Evolutionary conservation across 1,284 basidiomycete genomes (phyloP), one percentile per base, ranked within the genome.

Genomic region (Papiliotrema nemorosa): DNA sequence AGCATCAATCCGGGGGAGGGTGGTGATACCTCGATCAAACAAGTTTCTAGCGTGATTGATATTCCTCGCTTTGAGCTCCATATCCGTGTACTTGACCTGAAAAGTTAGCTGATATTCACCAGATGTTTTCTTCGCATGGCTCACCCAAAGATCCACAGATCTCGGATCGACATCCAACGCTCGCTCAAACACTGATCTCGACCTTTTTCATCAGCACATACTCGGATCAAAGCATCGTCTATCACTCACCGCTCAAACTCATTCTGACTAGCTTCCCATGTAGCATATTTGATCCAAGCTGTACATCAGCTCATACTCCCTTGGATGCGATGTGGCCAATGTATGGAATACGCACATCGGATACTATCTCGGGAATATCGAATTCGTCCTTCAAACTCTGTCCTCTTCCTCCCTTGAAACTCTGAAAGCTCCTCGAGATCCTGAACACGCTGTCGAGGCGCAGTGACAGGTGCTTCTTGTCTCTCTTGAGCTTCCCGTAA

Each of bases 371-470:
- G 80, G 24, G 90, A 94, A 66, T 93, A 82, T 54, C 94, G 79
- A 55, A 99, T 92, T 3, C 90, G 82, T 59, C 96, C 92, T 75
- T 99, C 96, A 59, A 93, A 99, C 72, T 98, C 96, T 66, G 88
- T 92, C 44, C 94, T 81, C 71, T 97, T 97, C 54, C 96, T 79
- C 21, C 90, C 91, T 53, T 90, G 85, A 68, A 96, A 97, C 76
- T 99, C 96, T 72, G 88, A 81, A 35, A 98, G 85, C 74, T 99
- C 96, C 73, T 98, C 96, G 66, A 90, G 89, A 75, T 98, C 96
- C 75, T 97, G 91, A 43, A 98, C 86, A 41, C 90, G 83, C 70
- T 97, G 92, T 64, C 86, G 88, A n/a, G 93, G 92, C 3, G 91
- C 90, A 46, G 84, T 83, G 68, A 92, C 87, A 14, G 87, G 83